Conservation (phyloP, 768 basidiomycete genomes). For the Xanthoconium stramineum region DNA sequence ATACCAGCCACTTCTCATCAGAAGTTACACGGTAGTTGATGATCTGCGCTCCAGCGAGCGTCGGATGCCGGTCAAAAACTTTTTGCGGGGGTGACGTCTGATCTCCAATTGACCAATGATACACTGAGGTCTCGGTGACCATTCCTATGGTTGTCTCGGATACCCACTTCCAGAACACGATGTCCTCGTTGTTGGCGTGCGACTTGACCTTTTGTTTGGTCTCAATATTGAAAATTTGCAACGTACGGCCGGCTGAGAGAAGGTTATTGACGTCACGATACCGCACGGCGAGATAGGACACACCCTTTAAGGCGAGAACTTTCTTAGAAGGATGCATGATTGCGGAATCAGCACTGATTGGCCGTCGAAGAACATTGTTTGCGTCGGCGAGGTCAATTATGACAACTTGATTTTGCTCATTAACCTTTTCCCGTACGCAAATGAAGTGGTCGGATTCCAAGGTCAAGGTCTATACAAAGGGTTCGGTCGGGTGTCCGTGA, state of each 20-base stretch:
- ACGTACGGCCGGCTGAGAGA: conserved; percentile 76
- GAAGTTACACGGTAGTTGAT: conserved; percentile 94
- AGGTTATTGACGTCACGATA: conserved; percentile 2
- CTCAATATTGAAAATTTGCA: conserved; percentile 98
- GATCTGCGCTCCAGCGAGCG: conserved; percentile 92
- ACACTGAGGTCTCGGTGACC: conserved; percentile 91
- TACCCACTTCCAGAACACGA: conserved; percentile 99
- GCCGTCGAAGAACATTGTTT: conserved; percentile 93
- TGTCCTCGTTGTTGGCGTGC: conserved; percentile 88
- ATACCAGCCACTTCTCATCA: conserved; percentile 97
- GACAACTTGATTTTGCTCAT: conserved; percentile 96
- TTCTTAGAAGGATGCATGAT: conserved; percentile 98
- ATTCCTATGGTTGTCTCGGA: conserved; percentile 88
- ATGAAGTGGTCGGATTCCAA: conserved; percentile 98
- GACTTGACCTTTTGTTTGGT: conserved; percentile 98
- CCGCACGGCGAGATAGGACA: not conserved
- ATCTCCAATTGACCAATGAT: conserved; percentile 84
- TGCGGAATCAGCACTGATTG: conserved; percentile 97
- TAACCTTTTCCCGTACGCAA: conserved; percentile 93
- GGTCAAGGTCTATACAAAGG: conserved; percentile 69
- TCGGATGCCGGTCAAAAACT: conserved; percentile 94
- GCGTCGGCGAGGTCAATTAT: conserved; percentile 97
- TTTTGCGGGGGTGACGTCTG: conserved; percentile 80
- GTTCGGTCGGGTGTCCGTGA: not conserved
- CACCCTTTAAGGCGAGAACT: conserved; percentile 93